These are phyloP conservation scores for Penicillium dipodomyicola DNA, from an alignment of 495 filamentous ascomycete species.

Conservation along the genomic window DNA sequence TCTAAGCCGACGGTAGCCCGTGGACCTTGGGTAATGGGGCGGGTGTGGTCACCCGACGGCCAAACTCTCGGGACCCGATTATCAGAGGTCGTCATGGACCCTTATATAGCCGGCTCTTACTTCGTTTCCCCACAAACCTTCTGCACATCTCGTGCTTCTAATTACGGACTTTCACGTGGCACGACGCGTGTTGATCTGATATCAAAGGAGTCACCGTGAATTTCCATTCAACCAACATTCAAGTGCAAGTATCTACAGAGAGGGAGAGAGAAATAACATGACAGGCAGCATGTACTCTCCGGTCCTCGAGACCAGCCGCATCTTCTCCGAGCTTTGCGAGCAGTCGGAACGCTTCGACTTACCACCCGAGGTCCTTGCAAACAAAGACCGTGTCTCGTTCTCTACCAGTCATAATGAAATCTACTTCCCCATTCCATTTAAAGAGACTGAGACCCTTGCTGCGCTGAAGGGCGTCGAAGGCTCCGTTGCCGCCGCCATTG, in stretches of 20 bases:
- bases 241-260: background rate
- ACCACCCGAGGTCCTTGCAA: constrained; percentile 35
- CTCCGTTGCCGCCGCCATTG: constrained; percentile 62
- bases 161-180: background rate
- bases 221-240: background rate
- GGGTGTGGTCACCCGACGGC: constrained; percentile 20
- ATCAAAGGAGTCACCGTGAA: background rate
- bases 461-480: constrained; percentile 70
- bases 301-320: constrained; percentile 41
- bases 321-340: constrained; percentile 42
- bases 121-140: background rate
- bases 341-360: constrained; percentile 40
- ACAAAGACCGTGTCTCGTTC: constrained; percentile 41
- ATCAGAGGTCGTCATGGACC: constrained; percentile 10
- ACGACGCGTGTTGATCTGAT: background rate
- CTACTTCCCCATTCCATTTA: constrained; percentile 65
- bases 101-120: constrained; percentile 14
- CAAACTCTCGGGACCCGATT: constrained; percentile 10
- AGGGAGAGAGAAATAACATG: constrained; percentile 7
- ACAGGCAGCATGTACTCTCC: constrained; percentile 36
- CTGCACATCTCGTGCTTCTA: background rate
- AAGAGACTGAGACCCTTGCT: constrained; percentile 65
- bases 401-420: constrained; percentile 41
- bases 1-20: constrained; percentile 16
- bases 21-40: background rate